phyloP scores from a whole-genome alignment of 176 grass and related monocot genomes.

The Juncus effusus region DNA sequence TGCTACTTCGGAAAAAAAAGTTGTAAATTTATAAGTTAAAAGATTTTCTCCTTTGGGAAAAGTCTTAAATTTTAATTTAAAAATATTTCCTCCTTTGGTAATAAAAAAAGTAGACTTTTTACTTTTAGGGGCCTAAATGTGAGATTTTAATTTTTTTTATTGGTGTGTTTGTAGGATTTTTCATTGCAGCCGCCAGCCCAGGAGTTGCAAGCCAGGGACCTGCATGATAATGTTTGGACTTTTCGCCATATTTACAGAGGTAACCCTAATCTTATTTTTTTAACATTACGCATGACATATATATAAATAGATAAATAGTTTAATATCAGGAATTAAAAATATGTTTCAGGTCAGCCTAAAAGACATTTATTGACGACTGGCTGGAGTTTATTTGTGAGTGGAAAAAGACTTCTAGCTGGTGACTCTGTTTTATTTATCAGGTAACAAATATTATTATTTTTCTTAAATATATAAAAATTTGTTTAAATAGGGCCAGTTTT shows the following conservation, averaged over 20 bases:
- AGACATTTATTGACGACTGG: conserved; percentile 68
- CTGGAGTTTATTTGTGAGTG: conserved; percentile 75
- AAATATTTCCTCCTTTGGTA: conserved; percentile 61
- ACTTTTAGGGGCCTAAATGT: too few species aligned
- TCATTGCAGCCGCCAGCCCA: conserved; percentile 57
- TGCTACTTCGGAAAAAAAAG: conserved; percentile 27
- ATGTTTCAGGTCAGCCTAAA: conserved; percentile 52
- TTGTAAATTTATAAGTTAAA: conserved; percentile 18
- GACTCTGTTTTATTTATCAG: conserved; percentile 74
- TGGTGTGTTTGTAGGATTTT: conserved; percentile 40
- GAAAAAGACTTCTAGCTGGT: conserved; percentile 58
- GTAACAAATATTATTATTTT: conserved; percentile 17
- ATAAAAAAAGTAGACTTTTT: neutral
- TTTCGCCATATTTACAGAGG: conserved; percentile 71
- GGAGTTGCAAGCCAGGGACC: conserved; percentile 62
- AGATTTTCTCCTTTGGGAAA: conserved; percentile 51
- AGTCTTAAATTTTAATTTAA: conserved; percentile 5
- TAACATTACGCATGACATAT: too few species aligned
- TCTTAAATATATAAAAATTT: too few species aligned
- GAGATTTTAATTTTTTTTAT: neutral
- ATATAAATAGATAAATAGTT: too few species aligned
- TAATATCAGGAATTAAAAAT: too few species aligned
- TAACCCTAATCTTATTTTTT: conserved; percentile 7
- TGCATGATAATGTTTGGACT: conserved; percentile 58
- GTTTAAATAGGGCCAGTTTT: too few species aligned